phyloP scores from a whole-genome alignment of 2,329 filamentous ascomycete species.

The Botryotinia convoluta region DNA sequence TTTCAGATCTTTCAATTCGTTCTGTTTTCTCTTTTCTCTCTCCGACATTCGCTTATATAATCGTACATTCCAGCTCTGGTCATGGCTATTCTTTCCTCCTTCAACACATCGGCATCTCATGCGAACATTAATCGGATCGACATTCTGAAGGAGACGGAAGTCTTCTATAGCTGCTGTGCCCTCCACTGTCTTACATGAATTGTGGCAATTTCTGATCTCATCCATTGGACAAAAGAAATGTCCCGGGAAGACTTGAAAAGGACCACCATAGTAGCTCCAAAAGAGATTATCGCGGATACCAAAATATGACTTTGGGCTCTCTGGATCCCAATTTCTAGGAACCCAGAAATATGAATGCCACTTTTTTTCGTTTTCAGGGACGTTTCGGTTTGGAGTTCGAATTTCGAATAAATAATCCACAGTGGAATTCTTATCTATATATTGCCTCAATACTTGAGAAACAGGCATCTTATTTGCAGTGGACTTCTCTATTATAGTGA shows the following conservation, averaged over 20 bases:
- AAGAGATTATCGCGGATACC: background rate
- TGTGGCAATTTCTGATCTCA: background rate
- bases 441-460: background rate
- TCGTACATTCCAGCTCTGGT: background rate
- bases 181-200: background rate
- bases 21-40: background rate
- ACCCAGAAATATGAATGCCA: background rate
- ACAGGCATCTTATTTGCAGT: background rate
- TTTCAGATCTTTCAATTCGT: background rate
- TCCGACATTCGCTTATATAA: background rate
- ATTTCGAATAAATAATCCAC: background rate
- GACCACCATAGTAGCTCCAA: background rate
- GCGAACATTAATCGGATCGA: background rate
- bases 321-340: conserved; percentile 1
- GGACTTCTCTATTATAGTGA: background rate
- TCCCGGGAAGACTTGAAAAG: background rate
- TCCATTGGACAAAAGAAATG: background rate
- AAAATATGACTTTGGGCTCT: background rate
- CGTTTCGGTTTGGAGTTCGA: background rate
- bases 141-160: background rate
- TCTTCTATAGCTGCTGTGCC: background rate
- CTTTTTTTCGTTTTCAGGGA: background rate
- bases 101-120: background rate
- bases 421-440: background rate
- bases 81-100: background rate